Conservation (phyloP, 129 eudicot species). For the Flaveria trinervia region DNA sequence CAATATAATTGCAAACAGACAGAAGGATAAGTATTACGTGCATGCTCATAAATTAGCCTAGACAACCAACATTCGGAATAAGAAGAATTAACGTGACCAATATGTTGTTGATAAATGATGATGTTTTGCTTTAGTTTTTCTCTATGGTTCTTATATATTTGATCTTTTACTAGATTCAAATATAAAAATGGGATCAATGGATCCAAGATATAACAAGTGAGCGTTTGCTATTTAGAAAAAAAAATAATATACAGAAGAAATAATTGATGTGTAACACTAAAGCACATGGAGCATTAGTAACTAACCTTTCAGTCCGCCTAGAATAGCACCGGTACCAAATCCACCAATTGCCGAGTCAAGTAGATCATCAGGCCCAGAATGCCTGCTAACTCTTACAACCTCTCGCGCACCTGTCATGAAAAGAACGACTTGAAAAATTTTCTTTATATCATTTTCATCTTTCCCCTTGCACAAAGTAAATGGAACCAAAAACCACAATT, state of each 20-base stretch:
- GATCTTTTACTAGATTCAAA: not conserved
- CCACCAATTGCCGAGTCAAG: conserved; percentile 85
- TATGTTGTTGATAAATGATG: not conserved
- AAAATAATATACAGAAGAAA: not conserved
- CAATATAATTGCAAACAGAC: too few relatives aligned
- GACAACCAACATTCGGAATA: too few relatives aligned
- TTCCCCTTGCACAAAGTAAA: conserved; percentile 1
- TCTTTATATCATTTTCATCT: not conserved
- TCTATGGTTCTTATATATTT: not conserved
- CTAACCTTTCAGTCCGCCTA: conserved; percentile 94
- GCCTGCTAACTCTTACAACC: conserved; percentile 70
- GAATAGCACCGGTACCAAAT: conserved; percentile 81
- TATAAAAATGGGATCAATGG: too few relatives aligned
- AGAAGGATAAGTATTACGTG: too few relatives aligned
- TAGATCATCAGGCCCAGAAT: conserved; percentile 70
- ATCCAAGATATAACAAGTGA: too few relatives aligned
- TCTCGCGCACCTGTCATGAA: conserved; percentile 80
- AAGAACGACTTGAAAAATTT: not conserved
- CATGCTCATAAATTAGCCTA: too few relatives aligned
- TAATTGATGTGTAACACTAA: conserved; percentile 8
- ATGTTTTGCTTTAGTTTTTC: not conserved
- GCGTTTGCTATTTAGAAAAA: not conserved
- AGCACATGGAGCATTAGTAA: not conserved
- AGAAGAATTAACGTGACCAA: not conserved
- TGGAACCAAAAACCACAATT: conserved; percentile 9